phyloP scores from a whole-genome alignment of 352 stramenopile genomes.

The Globisporangium ultimum region DNA sequence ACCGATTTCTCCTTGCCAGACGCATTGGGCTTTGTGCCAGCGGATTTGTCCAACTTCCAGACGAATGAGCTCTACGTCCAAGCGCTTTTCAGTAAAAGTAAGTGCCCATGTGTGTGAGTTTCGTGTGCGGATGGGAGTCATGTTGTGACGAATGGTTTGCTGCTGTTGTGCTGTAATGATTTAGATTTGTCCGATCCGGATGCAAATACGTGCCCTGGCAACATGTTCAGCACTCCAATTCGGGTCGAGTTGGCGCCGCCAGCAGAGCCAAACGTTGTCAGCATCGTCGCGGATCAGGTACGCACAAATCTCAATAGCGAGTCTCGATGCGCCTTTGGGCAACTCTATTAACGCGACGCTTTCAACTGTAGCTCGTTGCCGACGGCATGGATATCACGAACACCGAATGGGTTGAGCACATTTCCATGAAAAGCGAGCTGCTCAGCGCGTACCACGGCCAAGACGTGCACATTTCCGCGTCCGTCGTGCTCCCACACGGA shows the following conservation, averaged over 20 bases:
- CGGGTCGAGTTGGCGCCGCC: conserved; percentile 27
- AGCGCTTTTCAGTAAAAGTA: conserved; percentile 63
- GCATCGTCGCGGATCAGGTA: conserved; percentile 53
- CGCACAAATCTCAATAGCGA: not conserved
- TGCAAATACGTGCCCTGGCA: conserved; percentile 54
- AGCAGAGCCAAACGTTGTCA: conserved; percentile 27
- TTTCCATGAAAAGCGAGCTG: conserved; percentile 66
- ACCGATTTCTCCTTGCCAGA: conserved; percentile 52
- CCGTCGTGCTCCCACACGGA: conserved; percentile 55
- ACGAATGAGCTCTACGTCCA: conserved; percentile 46
- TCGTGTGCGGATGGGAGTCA: not conserved
- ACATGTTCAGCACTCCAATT: conserved; percentile 57
- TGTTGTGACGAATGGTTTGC: not conserved
- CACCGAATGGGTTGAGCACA: conserved; percentile 58
- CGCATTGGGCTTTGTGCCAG: conserved; percentile 58
- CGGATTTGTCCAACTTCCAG: conserved; percentile 42
- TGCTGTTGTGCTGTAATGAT: too few relatives aligned
- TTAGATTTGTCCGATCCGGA: conserved; percentile 67
- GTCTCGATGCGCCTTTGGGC: too few relatives aligned
- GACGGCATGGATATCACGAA: conserved; percentile 45
- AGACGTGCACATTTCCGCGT: conserved; percentile 67
- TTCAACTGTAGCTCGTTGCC: conserved; percentile 19
- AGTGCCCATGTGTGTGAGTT: conserved; percentile 1
- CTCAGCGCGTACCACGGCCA: conserved; percentile 64
- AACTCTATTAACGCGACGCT: not conserved